Evolutionary conservation across 2,329 filamentous ascomycete genomes (phyloP), one percentile per base, ranked within the genome.

Genomic region (Neonectria neomacrospora): DNA sequence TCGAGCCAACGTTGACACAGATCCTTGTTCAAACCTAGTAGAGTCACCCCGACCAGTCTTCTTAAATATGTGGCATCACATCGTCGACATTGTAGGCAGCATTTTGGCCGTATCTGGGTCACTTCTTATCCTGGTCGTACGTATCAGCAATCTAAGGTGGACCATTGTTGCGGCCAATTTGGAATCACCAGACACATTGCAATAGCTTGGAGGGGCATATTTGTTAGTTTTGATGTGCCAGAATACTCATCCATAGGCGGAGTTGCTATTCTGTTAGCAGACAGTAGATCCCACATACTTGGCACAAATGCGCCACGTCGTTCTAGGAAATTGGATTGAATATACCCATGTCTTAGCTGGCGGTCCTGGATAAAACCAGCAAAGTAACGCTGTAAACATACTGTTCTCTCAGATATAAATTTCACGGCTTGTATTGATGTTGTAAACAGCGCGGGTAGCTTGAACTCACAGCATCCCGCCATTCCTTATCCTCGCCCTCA

Each of bases 321-420:
- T 37, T 55, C 26, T 47, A 32, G 41, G 53, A 14, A 55, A 37
- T n/a, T 23, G 20, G 22, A 26, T 20, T 37, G 54, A 26, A 41
- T 41, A 47, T 18, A 9, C 14, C 10, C 18, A 45, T 7, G 16
- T 26, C 22, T 48, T 26, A 34, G 16, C 22, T 37, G 32, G 2
- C 14, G 23, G 6, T 16, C 16, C 12, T 51, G 37, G n/a, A 48
- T n/a, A 14, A 18, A 5, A 8, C 9, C n/a, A 7, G 12, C 16
- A 8, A 37, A 5, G 32, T 14, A 34, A 6, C 32, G 10, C 5
- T 14, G 32, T n/a, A n/a, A n/a, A n/a, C n/a, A n/a, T n/a, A n/a
- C n/a, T n/a, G n/a, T n/a, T n/a, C n/a, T n/a, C n/a, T n/a, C 2
- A 20, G 47, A 18, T 50, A 50, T 32, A 50, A 50, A 32, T 18